phyloP scores from a whole-genome alignment of 805 yeast species.

The Starmera quercuum region DNA sequence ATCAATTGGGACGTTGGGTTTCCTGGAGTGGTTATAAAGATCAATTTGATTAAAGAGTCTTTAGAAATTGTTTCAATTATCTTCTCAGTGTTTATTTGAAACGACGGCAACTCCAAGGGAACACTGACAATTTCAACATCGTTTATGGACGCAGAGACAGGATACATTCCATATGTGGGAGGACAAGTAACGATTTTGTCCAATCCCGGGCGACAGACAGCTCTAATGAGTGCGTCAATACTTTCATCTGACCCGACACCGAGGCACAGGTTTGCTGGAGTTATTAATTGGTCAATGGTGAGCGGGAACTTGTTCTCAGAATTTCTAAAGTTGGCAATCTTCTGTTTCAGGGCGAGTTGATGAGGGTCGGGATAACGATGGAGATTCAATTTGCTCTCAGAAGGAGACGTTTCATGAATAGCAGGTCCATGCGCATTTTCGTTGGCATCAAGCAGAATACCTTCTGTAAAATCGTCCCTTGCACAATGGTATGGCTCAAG shows the following conservation, averaged over 20 bases:
- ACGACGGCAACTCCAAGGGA: conserved; percentile 60
- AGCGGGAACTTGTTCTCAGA: conserved; percentile 24
- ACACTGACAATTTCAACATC: conserved; percentile 75
- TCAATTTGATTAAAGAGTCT: conserved; percentile 63
- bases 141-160: conserved; percentile 83
- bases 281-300: conserved; percentile 25
- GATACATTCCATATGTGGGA: conserved; percentile 97
- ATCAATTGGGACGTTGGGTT: conserved; percentile 83
- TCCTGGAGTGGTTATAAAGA: conserved; percentile 91
- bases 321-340: conserved; percentile 68
- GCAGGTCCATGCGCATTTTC: conserved; percentile 94
- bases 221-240: conserved; percentile 81
- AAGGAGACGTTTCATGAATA: conserved; percentile 32
- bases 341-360: conserved; percentile 67
- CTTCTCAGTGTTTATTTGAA: conserved; percentile 51
- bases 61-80: conserved; percentile 42
- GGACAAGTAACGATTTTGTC: conserved; percentile 85
- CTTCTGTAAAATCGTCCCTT: conserved; percentile 87
- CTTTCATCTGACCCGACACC: conserved; percentile 98
- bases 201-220: conserved; percentile 72
- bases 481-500: conserved; percentile 95
- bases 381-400: conserved; percentile 48
- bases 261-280: conserved; percentile 68
- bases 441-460: conserved; percentile 88
- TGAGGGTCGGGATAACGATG: conserved; percentile 98